Conservation (phyloP, 169 alveolate genomes). For the Cryptosporidium xiaoi region DNA sequence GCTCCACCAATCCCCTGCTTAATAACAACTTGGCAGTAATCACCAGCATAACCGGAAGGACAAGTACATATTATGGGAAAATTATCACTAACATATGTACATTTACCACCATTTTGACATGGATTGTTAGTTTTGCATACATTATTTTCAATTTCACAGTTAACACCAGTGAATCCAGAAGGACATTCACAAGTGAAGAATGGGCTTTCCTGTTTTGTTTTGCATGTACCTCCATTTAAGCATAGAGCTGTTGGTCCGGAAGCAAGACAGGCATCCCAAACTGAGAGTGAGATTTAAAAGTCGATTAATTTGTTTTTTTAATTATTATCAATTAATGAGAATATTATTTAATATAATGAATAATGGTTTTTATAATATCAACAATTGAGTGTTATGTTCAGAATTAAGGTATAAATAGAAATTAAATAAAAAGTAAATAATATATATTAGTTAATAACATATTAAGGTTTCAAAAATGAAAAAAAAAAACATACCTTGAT, state of each 20-base stretch:
- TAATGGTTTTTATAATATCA: too few relatives aligned
- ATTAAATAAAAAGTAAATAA: neutral
- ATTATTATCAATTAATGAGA: too few relatives aligned
- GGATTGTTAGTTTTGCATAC: slow-evolving; percentile 62
- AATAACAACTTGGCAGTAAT: slow-evolving; percentile 43
- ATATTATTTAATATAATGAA: too few relatives aligned
- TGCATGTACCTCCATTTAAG: slow-evolving; percentile 63
- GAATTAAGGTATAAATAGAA: neutral
- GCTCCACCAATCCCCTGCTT: slow-evolving; percentile 71
- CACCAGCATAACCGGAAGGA: slow-evolving; percentile 39
- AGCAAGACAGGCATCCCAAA: slow-evolving; percentile 61
- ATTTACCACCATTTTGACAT: slow-evolving; percentile 73
- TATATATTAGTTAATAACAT: neutral
- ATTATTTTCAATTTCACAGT: slow-evolving; percentile 59
- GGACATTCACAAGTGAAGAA: slow-evolving; percentile 35
- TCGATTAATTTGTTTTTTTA: too few relatives aligned
- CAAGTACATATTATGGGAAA: slow-evolving; percentile 61
- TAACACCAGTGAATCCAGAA: slow-evolving; percentile 52
- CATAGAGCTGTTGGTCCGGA: slow-evolving; percentile 63
- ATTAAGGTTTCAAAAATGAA: neutral
- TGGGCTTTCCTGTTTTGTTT: slow-evolving; percentile 14
- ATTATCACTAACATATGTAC: slow-evolving; percentile 46
- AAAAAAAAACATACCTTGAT: slow-evolving; percentile 33
- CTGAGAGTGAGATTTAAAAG: neutral
- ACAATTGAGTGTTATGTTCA: too few relatives aligned